Evolutionary conservation across 1,284 basidiomycete genomes (phyloP).

Genomic region (Sphaerobolus stellatus): DNA sequence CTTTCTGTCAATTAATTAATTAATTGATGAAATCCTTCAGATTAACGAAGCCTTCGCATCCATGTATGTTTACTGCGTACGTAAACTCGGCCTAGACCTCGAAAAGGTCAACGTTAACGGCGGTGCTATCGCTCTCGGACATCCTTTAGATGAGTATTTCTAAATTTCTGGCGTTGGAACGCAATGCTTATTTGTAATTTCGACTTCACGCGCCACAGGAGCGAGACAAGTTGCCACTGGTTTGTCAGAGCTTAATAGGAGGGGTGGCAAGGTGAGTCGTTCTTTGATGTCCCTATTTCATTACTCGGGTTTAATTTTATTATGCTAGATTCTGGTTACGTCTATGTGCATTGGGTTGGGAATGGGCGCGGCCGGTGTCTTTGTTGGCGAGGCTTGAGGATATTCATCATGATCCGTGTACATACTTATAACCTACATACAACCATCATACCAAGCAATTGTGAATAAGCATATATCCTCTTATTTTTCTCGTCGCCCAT

Average conservation of each 20-base stretch:
- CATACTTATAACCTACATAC: no score
- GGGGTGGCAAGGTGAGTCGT: conserved; percentile 67
- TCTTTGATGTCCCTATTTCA: background rate
- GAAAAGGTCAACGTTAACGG: conserved; percentile 87
- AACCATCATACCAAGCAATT: no score
- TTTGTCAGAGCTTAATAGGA: conserved; percentile 75
- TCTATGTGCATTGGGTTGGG: conserved; percentile 90
- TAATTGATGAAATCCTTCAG: conserved; percentile 33
- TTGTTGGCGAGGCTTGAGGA: conserved; percentile 51
- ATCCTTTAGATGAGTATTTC: conserved; percentile 73
- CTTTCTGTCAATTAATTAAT: conserved; percentile 1
- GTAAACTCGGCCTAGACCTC: conserved; percentile 67
- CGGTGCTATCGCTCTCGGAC: conserved; percentile 86
- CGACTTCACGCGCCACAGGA: conserved; percentile 76
- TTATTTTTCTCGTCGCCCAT: no score
- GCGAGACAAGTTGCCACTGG: conserved; percentile 87
- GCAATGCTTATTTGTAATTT: conserved; percentile 29
- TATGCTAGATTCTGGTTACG: conserved; percentile 64
- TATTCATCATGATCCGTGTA: no score
- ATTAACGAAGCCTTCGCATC: conserved; percentile 94
- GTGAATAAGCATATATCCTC: no score
- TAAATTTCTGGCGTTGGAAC: background rate
- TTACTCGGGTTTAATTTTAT: background rate
- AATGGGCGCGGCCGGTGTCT: conserved; percentile 83
- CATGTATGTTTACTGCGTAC: conserved; percentile 81